Base-by-base conservation (phyloP, 1,139 yeast genomes). In the Saccharomycopsis crataegensis region DNA sequence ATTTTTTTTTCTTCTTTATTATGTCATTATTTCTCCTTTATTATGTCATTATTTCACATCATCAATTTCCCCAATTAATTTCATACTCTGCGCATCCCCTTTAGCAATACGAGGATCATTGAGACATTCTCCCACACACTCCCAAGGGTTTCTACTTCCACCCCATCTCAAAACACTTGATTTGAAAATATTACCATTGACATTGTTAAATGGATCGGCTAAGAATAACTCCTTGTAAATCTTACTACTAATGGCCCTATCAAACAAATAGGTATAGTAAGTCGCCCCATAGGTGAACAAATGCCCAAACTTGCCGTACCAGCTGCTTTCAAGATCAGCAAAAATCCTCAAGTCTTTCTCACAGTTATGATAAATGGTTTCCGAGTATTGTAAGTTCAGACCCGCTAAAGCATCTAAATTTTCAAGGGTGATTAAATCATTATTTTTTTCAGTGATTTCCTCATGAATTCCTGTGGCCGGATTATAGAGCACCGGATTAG, bases 241-340 rank as follows among this genome's bases (percentile, higher is more conserved):
- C 62, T 83, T 82, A 41, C 89, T 83, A 0, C 99, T 97, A 60
- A 93, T 88, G 3, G 96, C 96, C 50, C 98, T 74, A 69, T 93
- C 99, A 58, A 94, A 77, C 57, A 93, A 70, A 67, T 94, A 93
- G 45, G 96, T 86, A 70, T 94, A 93, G 67, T 93, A 93, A 0
- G 93, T 89, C 0, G 97, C 88, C 0, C 99, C 99, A 65, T 93
- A 93, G 1, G 96, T 90, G 61, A 86, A 88, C 50, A 94, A 71
- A 66, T 93, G 99, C 1, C 96, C 96, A 68, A 93, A 91, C 65
- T 84, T 89, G 1, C 96, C 96, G 56, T 90, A 96, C 96, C 98
- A 91, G 33, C 83, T 82, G 1, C 95, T 83, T 64, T 77, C 72
- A 17, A 72, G 69, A 63, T 86, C 94, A 2, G 80, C 77, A 60